Percentiles rank a stretch among this genome's conserved stretches.
These are phyloP conservation scores for Graphilbum fragrans DNA, from an alignment of 2,329 filamentous ascomycete genomes.

Conservation along the genomic window DNA sequence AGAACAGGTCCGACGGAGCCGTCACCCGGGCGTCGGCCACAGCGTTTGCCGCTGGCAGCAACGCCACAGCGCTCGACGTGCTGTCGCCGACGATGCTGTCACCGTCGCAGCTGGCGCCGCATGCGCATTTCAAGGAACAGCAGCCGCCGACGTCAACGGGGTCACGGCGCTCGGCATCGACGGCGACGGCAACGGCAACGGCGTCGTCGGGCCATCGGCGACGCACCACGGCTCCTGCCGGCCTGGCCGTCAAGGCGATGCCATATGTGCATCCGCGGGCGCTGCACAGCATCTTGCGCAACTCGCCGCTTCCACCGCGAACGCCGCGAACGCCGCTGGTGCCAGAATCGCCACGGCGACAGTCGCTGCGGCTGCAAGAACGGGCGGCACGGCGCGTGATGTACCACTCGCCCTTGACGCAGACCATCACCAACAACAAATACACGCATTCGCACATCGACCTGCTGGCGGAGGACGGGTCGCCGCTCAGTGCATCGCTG, in stretches of 20 bases:
- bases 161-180: neutral
- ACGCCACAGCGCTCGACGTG: too few species aligned
- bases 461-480: conserved; percentile 44
- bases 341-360: conserved; percentile 38
- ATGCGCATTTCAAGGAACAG: too few species aligned
- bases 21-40: too few species aligned
- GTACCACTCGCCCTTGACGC: conserved; percentile 50
- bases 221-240: conserved; percentile 18
- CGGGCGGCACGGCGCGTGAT: conserved; percentile 43
- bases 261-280: conserved; percentile 48
- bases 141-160: too few species aligned
- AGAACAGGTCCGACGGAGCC: too few species aligned
- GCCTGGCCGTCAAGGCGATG: conserved; percentile 16
- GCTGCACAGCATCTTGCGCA: conserved; percentile 53
- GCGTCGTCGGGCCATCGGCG: neutral
- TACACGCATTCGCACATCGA: conserved; percentile 54
- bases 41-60: too few species aligned
- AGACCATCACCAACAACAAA: conserved; percentile 50
- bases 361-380: conserved; percentile 41
- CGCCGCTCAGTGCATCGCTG: conserved; percentile 29
- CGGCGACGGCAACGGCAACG: neutral
- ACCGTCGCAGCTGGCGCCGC: too few species aligned
- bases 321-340: conserved; percentile 35
- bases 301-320: conserved; percentile 48
- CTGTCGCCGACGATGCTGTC: too few species aligned